These are phyloP conservation scores for Claviceps capensis DNA, from an alignment of 2,329 filamentous ascomycete species.

Conservation along the genomic window DNA sequence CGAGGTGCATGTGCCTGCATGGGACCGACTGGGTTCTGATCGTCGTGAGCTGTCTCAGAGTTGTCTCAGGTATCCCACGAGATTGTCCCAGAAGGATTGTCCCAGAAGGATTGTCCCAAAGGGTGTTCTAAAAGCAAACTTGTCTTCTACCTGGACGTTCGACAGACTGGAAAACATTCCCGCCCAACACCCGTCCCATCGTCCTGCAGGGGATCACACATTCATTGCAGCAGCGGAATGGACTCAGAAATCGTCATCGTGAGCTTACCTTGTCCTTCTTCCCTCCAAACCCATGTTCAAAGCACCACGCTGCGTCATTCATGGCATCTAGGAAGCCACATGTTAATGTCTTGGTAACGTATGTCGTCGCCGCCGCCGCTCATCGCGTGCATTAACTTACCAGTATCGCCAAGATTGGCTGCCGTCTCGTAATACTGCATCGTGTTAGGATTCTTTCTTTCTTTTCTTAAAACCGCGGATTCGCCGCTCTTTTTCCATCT, in stretches of 20 bases:
- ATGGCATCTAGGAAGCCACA: conserved; percentile 56
- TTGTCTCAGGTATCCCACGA: no score
- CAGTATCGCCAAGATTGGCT: conserved; percentile 84
- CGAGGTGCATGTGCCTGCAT: background rate
- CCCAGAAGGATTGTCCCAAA: no score
- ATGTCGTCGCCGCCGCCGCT: background rate
- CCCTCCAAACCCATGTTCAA: conserved; percentile 88
- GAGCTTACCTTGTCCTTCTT: conserved; percentile 92
- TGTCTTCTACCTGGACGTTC: no score
- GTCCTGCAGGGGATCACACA: no score
- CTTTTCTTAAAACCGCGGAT: conserved; percentile 9
- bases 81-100: no score
- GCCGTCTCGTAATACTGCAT: conserved; percentile 89
- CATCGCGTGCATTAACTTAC: conserved; percentile 26
- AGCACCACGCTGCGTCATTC: conserved; percentile 96
- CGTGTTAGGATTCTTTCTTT: background rate
- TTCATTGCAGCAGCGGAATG: no score
- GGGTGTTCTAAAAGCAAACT: no score
- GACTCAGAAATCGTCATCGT: no score
- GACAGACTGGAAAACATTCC: no score
- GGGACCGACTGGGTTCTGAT: no score
- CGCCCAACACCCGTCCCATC: no score
- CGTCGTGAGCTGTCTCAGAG: no score
- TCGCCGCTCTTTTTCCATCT: conserved; percentile 9
- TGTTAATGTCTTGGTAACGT: background rate